phyloP scores from a whole-genome alignment of 179 eudicot genomes.

The Nepenthes alata region DNA sequence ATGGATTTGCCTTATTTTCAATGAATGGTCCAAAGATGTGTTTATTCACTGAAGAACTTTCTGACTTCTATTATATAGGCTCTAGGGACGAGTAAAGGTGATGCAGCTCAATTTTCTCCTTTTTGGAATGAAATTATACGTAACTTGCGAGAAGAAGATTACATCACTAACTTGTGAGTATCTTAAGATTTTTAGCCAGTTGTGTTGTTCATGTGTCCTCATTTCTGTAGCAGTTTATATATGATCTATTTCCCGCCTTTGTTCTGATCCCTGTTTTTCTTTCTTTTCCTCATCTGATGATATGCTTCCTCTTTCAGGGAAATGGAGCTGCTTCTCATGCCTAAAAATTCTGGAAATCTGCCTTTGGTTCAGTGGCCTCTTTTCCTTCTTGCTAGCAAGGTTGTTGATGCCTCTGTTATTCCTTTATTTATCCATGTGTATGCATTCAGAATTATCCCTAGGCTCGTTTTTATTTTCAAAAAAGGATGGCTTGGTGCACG shows the following conservation, averaged over 20 bases:
- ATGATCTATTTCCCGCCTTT: too few relatives aligned
- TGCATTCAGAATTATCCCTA: not conserved
- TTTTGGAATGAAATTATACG: conserved; percentile 94
- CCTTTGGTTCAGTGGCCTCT: conserved; percentile 99
- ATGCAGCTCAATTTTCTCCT: conserved; percentile 83
- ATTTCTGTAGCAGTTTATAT: not conserved
- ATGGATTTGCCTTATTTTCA: not conserved
- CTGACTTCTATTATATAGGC: conserved; percentile 27
- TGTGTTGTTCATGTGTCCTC: not conserved
- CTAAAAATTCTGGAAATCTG: conserved; percentile 61
- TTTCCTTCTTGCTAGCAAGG: conserved; percentile 98
- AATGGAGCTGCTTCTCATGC: conserved; percentile 90
- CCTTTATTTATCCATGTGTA: not conserved
- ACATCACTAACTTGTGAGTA: conserved; percentile 54
- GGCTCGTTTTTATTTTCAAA: not conserved
- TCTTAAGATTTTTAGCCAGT: conserved; percentile 7
- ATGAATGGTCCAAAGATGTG: not conserved
- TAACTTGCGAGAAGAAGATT: conserved; percentile 94
- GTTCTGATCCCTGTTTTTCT: not conserved
- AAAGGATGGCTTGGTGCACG: not conserved
- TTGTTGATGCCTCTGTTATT: conserved; percentile 10
- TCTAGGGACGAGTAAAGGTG: conserved; percentile 57
- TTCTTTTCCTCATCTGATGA: conserved; percentile 5
- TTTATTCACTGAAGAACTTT: conserved; percentile 1
- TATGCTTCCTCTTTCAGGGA: conserved; percentile 37